Evolutionary conservation across 129 eudicot genomes (phyloP), one percentile per base, ranked within the genome.

Genomic region (Flaveria robusta): DNA sequence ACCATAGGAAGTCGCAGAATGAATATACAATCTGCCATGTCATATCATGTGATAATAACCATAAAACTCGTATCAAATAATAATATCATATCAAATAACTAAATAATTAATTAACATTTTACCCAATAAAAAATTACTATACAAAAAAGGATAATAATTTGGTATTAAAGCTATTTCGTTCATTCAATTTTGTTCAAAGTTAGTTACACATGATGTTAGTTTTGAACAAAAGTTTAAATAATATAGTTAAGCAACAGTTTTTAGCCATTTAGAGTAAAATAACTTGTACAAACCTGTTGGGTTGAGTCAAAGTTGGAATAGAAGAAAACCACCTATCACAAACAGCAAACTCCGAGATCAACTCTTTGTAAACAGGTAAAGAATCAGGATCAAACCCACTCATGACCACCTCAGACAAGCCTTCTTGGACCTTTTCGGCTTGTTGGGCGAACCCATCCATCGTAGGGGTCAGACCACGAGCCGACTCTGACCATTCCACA

Each of bases 311-410:
- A 5, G 95, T 73, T 1, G 98, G 98, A 37, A 85, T 65, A 0
- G 98, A 90, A 5, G 95, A 77, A 74, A 90, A 90, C 98, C 98
- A 93, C n/a, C 97, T 56, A 60, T 93, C 98, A 70, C 98, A 93
- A 43, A 93, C 92, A 0, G 92, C 98, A 68, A 85, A 93, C 62
- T 90, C 91, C 0, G 87, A 71, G 26, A 90, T 83, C 83, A 90
- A 67, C 46, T 90, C 91, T 52, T 83, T 90, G 83, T 81, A 88
- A 76, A 93, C 92, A 1, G 96, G 98, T 31, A 93, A 39, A n/a
- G 70, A 26, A 4, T 93, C 98, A 0, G 98, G 98, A 24, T 80
- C 84, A 47, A 86, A 88, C 42, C 98, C 98, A 62, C 83, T 93
- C 98, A 93, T 93, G 64, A 93, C 97, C 10, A 84, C 71, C 66